phyloP scores from a whole-genome alignment of 805 yeast species.

The Blastobotrys muscicola region DNA sequence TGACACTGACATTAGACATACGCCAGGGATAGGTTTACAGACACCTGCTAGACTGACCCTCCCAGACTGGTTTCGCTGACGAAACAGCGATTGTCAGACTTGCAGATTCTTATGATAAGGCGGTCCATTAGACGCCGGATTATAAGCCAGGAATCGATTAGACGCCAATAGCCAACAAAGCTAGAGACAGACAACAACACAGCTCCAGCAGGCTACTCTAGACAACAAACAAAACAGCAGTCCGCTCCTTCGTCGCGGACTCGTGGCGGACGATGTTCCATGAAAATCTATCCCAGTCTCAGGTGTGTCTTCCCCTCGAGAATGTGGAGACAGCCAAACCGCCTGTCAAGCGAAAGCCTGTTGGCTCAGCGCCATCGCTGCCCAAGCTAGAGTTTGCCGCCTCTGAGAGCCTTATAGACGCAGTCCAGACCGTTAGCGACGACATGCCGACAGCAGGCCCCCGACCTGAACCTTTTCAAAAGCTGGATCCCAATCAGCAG shows the following conservation, averaged over 20 bases:
- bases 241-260: background rate
- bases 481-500: no score
- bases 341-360: constrained; percentile 11
- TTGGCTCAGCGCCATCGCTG: constrained; percentile 13
- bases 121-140: no score
- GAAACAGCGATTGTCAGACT: no score
- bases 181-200: background rate
- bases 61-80: no score
- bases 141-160: no score
- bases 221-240: background rate
- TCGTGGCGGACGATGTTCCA: constrained; percentile 1
- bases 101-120: no score
- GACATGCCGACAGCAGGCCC: no score
- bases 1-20: no score
- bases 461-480: no score
- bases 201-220: background rate
- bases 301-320: background rate
- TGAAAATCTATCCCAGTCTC: background rate
- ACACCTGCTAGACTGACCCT: no score
- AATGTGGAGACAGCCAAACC: no score
- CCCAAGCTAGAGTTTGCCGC: constrained; percentile 4
- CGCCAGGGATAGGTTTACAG: no score
- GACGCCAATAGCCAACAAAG: background rate
- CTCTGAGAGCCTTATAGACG: background rate
- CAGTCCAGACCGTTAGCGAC: background rate